Percentiles rank a stretch among this genome's conserved stretches.
phyloP scores from a whole-genome alignment of 78 protist species.

The Dictyostelium purpureum region DNA sequence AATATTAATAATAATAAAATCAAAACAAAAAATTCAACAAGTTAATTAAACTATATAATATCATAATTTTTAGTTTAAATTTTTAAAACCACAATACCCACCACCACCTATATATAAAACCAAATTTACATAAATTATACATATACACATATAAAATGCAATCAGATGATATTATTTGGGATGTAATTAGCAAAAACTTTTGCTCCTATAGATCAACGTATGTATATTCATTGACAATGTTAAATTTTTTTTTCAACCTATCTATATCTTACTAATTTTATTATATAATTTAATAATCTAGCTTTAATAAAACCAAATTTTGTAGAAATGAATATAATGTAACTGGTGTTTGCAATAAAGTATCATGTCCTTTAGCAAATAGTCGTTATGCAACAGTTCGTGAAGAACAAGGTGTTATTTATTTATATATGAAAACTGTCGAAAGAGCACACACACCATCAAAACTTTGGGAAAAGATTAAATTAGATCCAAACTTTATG shows the following conservation, averaged over 20 bases:
- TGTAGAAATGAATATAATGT: conserved; percentile 96
- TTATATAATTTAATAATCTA: not conserved
- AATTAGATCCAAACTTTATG: conserved; percentile 88
- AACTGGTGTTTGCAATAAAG: conserved; percentile 94
- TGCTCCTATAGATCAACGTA: conserved; percentile 91
- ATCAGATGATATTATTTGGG: conserved; percentile 94
- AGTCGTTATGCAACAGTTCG: conserved; percentile 93
- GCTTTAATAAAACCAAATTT: conserved; percentile 87
- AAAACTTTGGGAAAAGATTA: conserved; percentile 94
- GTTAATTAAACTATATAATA: not conserved
- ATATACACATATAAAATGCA: conserved; percentile 79
- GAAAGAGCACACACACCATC: conserved; percentile 98
- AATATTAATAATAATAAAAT: too few species aligned
- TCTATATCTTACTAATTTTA: not conserved
- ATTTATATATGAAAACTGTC: conserved; percentile 96
- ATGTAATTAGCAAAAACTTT: conserved; percentile 85
- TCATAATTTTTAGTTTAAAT: too few species aligned
- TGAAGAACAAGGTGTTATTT: conserved; percentile 90
- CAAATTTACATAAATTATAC: not conserved
- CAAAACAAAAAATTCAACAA: not conserved
- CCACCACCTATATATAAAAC: not conserved
- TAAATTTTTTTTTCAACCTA: conserved; percentile 92
- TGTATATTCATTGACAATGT: conserved; percentile 76
- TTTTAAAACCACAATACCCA: not conserved
- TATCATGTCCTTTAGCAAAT: conserved; percentile 98